Conservation (phyloP, 2,329 filamentous ascomycete genomes). For the Thielaviopsis musarum region DNA sequence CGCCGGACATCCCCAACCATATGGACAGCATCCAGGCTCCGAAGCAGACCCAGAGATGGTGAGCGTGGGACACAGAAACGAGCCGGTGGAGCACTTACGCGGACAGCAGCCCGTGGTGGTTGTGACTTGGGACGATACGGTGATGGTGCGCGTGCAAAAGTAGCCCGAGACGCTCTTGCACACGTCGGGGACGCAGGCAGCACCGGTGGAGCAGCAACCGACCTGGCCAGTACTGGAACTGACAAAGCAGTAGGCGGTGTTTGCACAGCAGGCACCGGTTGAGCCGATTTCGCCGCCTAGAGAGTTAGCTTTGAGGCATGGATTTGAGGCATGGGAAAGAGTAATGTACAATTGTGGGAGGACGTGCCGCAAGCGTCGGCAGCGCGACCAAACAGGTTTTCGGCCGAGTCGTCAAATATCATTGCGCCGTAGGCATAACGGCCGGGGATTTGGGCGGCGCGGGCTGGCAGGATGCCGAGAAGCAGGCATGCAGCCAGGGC, state of each 20-base stretch:
- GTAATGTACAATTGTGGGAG: slow-evolving; percentile 3
- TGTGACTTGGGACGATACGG: slow-evolving; percentile 10
- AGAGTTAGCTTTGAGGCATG: background rate
- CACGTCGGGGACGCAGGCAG: slow-evolving; percentile 22
- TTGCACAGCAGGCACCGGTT: slow-evolving; percentile 24
- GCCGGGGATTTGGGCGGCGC: background rate
- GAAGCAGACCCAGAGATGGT: slow-evolving; percentile 21
- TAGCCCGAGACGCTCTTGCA: slow-evolving; percentile 20
- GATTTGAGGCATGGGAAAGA: background rate
- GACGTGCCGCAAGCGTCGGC: background rate
- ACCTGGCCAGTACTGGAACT: slow-evolving; percentile 17
- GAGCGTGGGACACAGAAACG: slow-evolving; percentile 26
- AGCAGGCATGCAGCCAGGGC: background rate
- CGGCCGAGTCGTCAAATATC: background rate
- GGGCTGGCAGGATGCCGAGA: background rate
- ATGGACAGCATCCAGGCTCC: slow-evolving; percentile 29
- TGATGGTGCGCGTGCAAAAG: slow-evolving; percentile 16
- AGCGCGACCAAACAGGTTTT: background rate
- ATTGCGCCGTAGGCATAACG: slow-evolving; percentile 1
- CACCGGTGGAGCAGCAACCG: slow-evolving; percentile 27
- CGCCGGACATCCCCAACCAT: slow-evolving; percentile 25
- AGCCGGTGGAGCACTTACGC: slow-evolving; percentile 24
- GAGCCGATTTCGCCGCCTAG: slow-evolving; percentile 27
- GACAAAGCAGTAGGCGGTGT: slow-evolving; percentile 30
- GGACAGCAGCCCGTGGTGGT: slow-evolving; percentile 22